phyloP scores from a whole-genome alignment of 352 stramenopile genomes.

The Phytophthora europaea region DNA sequence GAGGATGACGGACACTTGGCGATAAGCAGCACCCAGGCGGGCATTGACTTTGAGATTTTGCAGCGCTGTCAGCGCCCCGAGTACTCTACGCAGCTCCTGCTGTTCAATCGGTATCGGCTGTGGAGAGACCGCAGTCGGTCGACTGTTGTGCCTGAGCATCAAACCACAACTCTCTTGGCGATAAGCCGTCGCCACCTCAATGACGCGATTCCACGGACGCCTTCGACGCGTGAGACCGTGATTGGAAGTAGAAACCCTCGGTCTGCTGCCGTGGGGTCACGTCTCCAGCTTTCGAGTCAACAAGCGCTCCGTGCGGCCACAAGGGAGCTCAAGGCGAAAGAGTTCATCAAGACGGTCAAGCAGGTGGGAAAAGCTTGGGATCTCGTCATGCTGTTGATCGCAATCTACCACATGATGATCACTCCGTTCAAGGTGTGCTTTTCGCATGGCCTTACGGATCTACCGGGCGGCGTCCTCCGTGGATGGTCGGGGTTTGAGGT shows the following conservation, averaged over 20 bases:
- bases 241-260: background rate
- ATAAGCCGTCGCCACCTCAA: slow-evolving; percentile 15
- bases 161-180: background rate
- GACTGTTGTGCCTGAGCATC: slow-evolving; percentile 8
- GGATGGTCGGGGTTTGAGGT: slow-evolving; percentile 65
- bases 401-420: slow-evolving; percentile 54
- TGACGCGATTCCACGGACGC: slow-evolving; percentile 5
- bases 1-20: slow-evolving; percentile 14
- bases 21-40: background rate
- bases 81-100: slow-evolving; percentile 48
- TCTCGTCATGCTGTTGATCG: slow-evolving; percentile 53
- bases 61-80: slow-evolving; percentile 60
- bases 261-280: background rate
- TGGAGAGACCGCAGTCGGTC: slow-evolving; percentile 37
- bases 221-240: slow-evolving; percentile 7
- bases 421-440: slow-evolving; percentile 74
- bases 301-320: slow-evolving; percentile 17
- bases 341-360: slow-evolving; percentile 56
- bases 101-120: slow-evolving; percentile 53
- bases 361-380: slow-evolving; percentile 57
- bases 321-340: slow-evolving; percentile 31
- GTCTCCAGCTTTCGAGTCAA: slow-evolving; percentile 17
- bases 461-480: slow-evolving; percentile 27
- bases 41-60: slow-evolving; percentile 71
- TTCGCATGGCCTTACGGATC: slow-evolving; percentile 45